Conservation (phyloP, 257 asterid genomes). For the Cynanchum wilfordii region DNA sequence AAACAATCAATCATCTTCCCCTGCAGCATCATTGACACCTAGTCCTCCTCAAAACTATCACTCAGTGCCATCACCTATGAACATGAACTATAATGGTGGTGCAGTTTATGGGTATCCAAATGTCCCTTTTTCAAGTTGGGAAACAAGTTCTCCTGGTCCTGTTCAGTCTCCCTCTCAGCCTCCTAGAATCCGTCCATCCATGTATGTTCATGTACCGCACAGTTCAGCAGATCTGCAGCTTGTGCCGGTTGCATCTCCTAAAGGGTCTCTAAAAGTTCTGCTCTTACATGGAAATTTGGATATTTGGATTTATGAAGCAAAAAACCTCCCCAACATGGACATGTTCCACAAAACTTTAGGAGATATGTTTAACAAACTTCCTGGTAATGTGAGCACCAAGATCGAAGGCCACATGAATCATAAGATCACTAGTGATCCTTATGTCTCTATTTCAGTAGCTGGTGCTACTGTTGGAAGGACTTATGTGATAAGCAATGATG, state of each 20-base stretch:
- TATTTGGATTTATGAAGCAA: conserved; percentile 77
- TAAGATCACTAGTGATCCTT: conserved; percentile 94
- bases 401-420: conserved; percentile 70
- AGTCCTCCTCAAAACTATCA: conserved; percentile 39
- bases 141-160: conserved; percentile 27
- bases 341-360: conserved; percentile 94
- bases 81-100: conserved; percentile 35
- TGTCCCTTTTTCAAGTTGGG: conserved; percentile 61
- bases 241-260: conserved; percentile 48
- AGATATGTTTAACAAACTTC: conserved; percentile 72
- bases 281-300: conserved; percentile 90
- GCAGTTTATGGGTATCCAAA: conserved; percentile 37
- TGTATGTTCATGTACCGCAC: conserved; percentile 24
- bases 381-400: conserved; percentile 66
- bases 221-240: conserved; percentile 44
- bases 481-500: conserved; percentile 68
- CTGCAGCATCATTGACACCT: conserved; percentile 25
- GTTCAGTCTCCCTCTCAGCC: conserved; percentile 23
- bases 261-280: conserved; percentile 55
- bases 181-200: conserved; percentile 19
- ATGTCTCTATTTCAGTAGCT: conserved; percentile 57
- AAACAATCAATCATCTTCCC: conserved; percentile 37
- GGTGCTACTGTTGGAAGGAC: conserved; percentile 85
- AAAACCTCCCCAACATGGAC: conserved; percentile 98
- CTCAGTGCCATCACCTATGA: conserved; percentile 48